Base-by-base conservation (phyloP, 306 rosid genomes). In the Quercus parvula region DNA sequence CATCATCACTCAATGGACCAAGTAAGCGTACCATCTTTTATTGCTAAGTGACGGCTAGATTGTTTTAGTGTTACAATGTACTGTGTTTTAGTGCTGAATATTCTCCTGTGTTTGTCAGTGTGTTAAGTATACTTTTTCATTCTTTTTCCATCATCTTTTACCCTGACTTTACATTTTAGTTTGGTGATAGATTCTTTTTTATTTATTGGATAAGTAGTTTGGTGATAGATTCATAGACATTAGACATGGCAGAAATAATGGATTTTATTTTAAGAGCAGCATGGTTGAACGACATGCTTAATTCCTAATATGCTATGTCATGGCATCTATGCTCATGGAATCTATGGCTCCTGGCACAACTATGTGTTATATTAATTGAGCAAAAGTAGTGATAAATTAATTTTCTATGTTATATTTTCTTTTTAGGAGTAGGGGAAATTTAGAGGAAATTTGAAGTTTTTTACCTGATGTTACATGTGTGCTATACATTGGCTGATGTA, bases 1-100 rank as follows among this genome's bases (percentile, higher is more conserved):
- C 88, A 85, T 85, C 81, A 87, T 78, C 84, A 56, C 68, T 75
- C 84, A 49, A 62, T 14, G 38, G 84, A 84, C 80, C 87, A 81
- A 82, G 97, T 92, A 81, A 80, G 94, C 79, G 20, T 73, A 57
- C 79, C 71, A 58, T 78, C 57, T 35, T 68, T 73, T 5, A 49
- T 74, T 24, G 12, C 78, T 56, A 57, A 61, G 51, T 57, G n/a
- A 24, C 20, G 75, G 72, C 68, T 68, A 54, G 46, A 76, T 64
- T 80, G 70, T 76, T 31, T 78, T 70, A n/a, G 35, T 44, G 35
- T 64, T 35, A 5, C 41, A 35, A 5, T 35, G 15, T 44, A 64
- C 11, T 5, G 35, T 64, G 11, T 64, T 64, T 30, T 7, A 67
- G 33, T 67, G 5, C 79, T 49, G 20, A 51, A 27, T 66, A 12